These are phyloP conservation scores for Chaetothyriales sp. DNA, from an alignment of 2,329 filamentous ascomycete species.

Conservation along the genomic window DNA sequence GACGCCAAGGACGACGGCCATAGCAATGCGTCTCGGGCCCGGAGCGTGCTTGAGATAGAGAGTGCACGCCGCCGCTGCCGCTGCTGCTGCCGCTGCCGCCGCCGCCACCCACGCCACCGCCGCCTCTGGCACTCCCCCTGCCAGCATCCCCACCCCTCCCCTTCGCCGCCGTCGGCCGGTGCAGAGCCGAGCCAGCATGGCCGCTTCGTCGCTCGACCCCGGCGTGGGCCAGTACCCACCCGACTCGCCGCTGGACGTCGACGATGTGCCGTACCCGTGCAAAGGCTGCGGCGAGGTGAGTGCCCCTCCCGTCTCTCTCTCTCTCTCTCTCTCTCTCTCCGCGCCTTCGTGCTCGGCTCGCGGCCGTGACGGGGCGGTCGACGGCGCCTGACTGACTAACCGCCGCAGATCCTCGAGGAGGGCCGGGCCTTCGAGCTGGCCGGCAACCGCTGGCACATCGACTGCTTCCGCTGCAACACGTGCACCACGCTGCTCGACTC, in stretches of 20 bases:
- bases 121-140: background rate
- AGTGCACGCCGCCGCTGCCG: no score
- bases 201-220: background rate
- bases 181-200: background rate
- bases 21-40: background rate
- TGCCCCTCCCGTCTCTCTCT: slow-evolving; percentile 2
- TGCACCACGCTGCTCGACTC: slow-evolving; percentile 94
- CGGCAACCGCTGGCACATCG: slow-evolving; percentile 94
- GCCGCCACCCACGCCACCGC: no score
- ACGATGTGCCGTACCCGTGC: slow-evolving; percentile 71
- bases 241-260: slow-evolving; percentile 56
- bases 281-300: slow-evolving; percentile 85
- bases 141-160: background rate
- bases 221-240: slow-evolving; percentile 19
- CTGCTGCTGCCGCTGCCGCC: no score
- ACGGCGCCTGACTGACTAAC: slow-evolving; percentile 3
- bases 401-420: slow-evolving; percentile 76
- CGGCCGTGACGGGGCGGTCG: no score
- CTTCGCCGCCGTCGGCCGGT: background rate
- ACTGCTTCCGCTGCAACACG: slow-evolving; percentile 96
- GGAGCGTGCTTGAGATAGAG: background rate
- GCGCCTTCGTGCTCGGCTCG: slow-evolving; percentile 5
- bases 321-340: slow-evolving; percentile 15
- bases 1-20: background rate
- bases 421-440: slow-evolving; percentile 96